Evolutionary conservation across 305 asterid species (phyloP), one percentile per base, ranked within the genome.

Genomic region (Rubia peregrina): DNA sequence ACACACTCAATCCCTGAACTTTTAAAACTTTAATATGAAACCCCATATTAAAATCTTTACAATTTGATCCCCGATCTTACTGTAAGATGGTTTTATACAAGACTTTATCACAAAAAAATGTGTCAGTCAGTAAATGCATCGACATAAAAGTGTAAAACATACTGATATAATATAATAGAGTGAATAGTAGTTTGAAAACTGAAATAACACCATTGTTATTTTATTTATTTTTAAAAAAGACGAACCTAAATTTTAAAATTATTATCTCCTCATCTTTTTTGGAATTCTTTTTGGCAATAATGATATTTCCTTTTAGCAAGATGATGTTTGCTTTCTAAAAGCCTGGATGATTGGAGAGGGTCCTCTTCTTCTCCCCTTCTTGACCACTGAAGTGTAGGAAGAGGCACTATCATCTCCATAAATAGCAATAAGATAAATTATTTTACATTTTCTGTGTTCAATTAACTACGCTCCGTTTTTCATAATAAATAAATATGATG

Each of bases 361-460:
- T 33, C 74, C 21, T 70, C 30, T 13, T 65, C 21, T 79, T 63
- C 65, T n/a, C 60, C 65, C 16, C 16, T n/a, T 57, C 62, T 57
- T 41, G 75, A 59, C 78, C 83, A 69, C 66, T 61, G 49, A 51
- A 49, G 73, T 42, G 48, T 41, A 59, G 72, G 59, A 69, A 69
- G 73, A 72, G 75, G 41, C 72, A 57, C 12, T 22, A 42, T 26
- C 62, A 43, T n/a, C 43, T 41, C 43, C 11, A 64, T 63, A 63
- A 14, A 63, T 63, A 30, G 36, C 62, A 57, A 17, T 60, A 48
- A 48, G 59, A 10, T 10, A 2, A 64, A 65, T 65, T 41, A 38
- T 33, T 38, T 5, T 53, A 49, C 19, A 63, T 36, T 38, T 13
- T 3, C 3, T 22, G 7, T 24, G 46, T 43, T 60, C 53, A 46